Conservation (phyloP, 768 basidiomycete genomes). For the Tylopilus sp. region DNA sequence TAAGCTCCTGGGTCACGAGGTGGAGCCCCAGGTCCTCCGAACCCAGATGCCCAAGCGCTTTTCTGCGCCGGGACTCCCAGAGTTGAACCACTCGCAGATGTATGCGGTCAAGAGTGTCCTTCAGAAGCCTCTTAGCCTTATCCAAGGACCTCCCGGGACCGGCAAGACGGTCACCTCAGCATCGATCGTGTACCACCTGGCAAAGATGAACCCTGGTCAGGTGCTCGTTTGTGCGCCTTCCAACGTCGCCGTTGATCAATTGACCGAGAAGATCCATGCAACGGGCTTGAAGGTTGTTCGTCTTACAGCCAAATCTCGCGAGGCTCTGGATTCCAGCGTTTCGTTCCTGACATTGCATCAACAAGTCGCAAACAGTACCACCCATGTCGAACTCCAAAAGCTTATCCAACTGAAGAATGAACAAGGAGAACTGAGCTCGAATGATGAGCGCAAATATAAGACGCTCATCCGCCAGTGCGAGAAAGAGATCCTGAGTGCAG, state of each 20-base stretch:
- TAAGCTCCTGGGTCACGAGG: conserved; percentile 95
- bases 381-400: conserved; percentile 96
- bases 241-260: conserved; percentile 98
- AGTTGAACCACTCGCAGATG: conserved; percentile 99
- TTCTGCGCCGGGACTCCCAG: conserved; percentile 95
- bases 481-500: conserved; percentile 92
- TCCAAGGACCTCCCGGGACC: conserved; percentile 98
- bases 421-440: conserved; percentile 94
- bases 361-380: conserved; percentile 95
- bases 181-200: conserved; percentile 96
- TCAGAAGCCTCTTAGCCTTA: conserved; percentile 95
- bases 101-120: conserved; percentile 98
- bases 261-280: conserved; percentile 98
- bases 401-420: conserved; percentile 97
- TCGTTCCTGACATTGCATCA: conserved; percentile 93
- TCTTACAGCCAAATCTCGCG: conserved; percentile 95
- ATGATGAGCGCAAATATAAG: conserved; percentile 98
- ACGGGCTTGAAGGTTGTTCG: conserved; percentile 99
- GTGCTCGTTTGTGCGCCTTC: conserved; percentile 98
- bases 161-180: conserved; percentile 99
- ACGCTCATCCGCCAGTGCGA: conserved; percentile 92
- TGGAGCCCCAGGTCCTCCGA: conserved; percentile 87
- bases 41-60: conserved; percentile 97
- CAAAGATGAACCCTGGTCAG: conserved; percentile 99
- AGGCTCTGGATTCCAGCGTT: conserved; percentile 95